Evolutionary conservation across 2,329 filamentous ascomycete species (phyloP).

Genomic region (Neopestalotiopsis sp.): DNA sequence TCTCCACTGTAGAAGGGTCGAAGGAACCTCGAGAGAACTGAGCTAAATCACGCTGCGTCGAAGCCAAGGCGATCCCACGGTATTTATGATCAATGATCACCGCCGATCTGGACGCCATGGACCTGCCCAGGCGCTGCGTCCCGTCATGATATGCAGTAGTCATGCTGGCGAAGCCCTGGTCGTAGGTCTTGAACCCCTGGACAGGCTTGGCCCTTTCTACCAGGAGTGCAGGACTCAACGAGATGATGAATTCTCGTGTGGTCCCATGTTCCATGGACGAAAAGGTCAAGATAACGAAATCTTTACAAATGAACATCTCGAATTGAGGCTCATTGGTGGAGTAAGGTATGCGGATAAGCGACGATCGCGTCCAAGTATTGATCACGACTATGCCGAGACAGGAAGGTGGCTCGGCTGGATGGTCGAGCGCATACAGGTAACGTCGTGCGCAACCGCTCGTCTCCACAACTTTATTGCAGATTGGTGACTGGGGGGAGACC

Average conservation of each 20-base stretch:
- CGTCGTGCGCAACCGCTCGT: not conserved
- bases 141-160: constrained; percentile 11
- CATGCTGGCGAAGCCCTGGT: not conserved
- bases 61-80: not conserved
- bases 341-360: not conserved
- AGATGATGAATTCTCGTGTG: not conserved
- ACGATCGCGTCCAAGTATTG: not conserved
- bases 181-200: not conserved
- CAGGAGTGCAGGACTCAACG: not conserved
- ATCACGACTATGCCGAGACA: not conserved
- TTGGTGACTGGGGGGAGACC: not conserved
- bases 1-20: not conserved
- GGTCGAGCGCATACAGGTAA: not conserved
- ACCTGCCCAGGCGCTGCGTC: constrained; percentile 4
- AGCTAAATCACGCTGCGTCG: not conserved
- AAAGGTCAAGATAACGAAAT: constrained; percentile 14
- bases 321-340: constrained; percentile 15
- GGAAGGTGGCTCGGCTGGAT: constrained; percentile 8
- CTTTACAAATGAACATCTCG: not conserved
- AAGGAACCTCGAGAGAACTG: not conserved
- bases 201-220: not conserved
- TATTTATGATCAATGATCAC: not conserved
- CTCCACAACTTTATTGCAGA: constrained; percentile 6
- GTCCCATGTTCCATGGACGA: not conserved
- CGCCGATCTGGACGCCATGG: not conserved